A percentile compares a stretch with the other conserved stretches of the same genome.
These are phyloP conservation scores for Verticillium alfalfae DNA, from an alignment of 2,329 filamentous ascomycete genomes.

Conservation along the genomic window DNA sequence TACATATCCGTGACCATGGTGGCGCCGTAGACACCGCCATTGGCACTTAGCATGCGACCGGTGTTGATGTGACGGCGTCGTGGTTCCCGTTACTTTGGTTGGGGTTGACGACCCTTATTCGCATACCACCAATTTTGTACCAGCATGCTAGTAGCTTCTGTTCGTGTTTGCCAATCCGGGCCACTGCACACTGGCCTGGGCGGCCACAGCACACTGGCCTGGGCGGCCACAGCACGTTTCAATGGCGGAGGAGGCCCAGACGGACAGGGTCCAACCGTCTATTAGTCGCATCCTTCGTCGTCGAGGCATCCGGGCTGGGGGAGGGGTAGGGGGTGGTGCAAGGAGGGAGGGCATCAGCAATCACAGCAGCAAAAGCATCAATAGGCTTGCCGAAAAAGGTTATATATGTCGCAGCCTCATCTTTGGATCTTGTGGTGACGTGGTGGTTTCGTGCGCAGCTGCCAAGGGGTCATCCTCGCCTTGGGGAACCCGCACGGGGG, in stretches of 20 bases:
- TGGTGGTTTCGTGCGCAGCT: background rate
- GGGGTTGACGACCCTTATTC: background rate
- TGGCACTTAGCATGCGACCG: background rate
- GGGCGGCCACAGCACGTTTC: background rate
- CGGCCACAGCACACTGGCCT: background rate
- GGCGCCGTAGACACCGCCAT: background rate
- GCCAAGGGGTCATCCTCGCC: background rate
- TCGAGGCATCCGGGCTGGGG: no score
- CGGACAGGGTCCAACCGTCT: background rate
- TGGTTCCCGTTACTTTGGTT: background rate
- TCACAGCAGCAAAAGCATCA: background rate
- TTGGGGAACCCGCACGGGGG: background rate
- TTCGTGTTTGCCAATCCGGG: background rate
- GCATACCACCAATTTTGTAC: background rate
- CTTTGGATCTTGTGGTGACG: background rate
- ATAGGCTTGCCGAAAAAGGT: background rate
- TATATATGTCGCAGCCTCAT: background rate
- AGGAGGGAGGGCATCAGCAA: background rate
- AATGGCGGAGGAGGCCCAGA: background rate
- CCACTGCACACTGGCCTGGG: background rate
- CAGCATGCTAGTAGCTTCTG: background rate
- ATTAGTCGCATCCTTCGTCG: background rate
- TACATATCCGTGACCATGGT: background rate
- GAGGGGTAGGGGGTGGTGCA: background rate
- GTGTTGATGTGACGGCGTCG: background rate